Evolutionary conservation across 2,329 filamentous ascomycete genomes (phyloP), one percentile per base, ranked within the genome.

Genomic region (Aspergillus chevalieri): DNA sequence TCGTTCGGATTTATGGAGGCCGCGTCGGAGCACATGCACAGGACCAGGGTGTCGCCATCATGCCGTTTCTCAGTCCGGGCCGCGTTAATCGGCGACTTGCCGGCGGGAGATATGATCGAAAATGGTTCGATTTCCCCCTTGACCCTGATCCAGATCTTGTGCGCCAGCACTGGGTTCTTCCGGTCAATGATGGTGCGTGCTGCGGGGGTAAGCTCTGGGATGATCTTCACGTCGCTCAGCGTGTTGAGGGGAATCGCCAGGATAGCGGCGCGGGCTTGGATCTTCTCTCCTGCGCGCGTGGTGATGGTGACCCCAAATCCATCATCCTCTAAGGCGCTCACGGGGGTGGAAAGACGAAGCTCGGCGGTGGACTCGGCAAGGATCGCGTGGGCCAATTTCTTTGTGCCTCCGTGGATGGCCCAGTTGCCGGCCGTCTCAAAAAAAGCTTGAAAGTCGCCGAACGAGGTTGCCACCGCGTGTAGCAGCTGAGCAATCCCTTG

Each of bases 401-500:
- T 50, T 6, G 39, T 50, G 14, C 48, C 48, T 6, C 44, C 48
- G 21, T 47, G 38, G 21, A 50, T 47, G 19, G 15, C 21, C 48
- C 48, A 50, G 6, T 39, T 39, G 26, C 48, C 44, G 17, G 48
- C 48, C 9, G 48, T 50, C 44, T 50, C 48, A 30, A 50, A 44
- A 19, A 47, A 47, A 14, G 48, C 48, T 6, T 24, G 14, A 21
- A 34, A 50, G 15, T 52, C 42, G 14, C 53, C 53, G 36, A 50
- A 55, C 30, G 43, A 49, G 8, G 46, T 46, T 6, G 53, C 51
- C 12, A 51, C 48, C 12, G 46, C 47, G 10, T 53, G 46, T 8
- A 53, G 46, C 22, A 55, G 45, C 43, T 55, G 53, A 2, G 51
- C 46, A 24, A 53, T 46, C 8, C 53, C 53, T 33, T 55, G 53